Evolutionary conservation across 805 yeast genomes (phyloP), one percentile per base, ranked within the genome.

Genomic region (Schizosaccharomyces japonicus): DNA sequence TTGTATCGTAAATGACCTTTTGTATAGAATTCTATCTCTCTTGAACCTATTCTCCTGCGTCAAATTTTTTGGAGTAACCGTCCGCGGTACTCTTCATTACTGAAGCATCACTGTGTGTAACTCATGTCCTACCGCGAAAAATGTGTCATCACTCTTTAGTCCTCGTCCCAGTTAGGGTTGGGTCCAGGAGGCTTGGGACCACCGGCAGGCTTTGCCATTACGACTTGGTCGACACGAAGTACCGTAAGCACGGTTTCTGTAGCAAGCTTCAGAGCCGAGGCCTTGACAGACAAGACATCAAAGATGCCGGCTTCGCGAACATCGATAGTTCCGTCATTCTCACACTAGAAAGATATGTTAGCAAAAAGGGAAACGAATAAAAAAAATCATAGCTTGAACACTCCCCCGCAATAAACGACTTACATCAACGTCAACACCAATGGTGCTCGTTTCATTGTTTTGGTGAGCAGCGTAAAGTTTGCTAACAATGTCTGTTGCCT

Each of bases 181-280:
- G 80, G 92, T 53, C 72, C 68, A 30, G 95, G 95, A 72, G 84
- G 77, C 29, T 68, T 76, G 45, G 98, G 98, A 21, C 98, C 98
- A 54, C 98, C 98, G 1, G 96, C 95, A 61, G 95, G 76, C 73
- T 87, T 87, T 42, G 98, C 96, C 90, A 87, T 90, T 60, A 87
- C 90, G 57, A 87, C 87, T 70, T 87, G 96, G 62, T 90, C 96
- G 47, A 90, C 90, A 25, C 93, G 76, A 52, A 85, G 69, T 48
- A 85, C 78, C 4, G 96, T 90, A 52, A 71, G 73, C 11, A 94
- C 92, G 45, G 95, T 95, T 54, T 90, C 96, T 3, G 95, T 84
- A 15, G 98, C 96, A 52, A 90, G 78, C 56, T 77, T 74, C 54
- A 90, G 78, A 44, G 95, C 98, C 52, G 82, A 79, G 57, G 70